These are phyloP conservation scores for Mycena galericulata DNA, from an alignment of 768 basidiomycete species.

Conservation along the genomic window DNA sequence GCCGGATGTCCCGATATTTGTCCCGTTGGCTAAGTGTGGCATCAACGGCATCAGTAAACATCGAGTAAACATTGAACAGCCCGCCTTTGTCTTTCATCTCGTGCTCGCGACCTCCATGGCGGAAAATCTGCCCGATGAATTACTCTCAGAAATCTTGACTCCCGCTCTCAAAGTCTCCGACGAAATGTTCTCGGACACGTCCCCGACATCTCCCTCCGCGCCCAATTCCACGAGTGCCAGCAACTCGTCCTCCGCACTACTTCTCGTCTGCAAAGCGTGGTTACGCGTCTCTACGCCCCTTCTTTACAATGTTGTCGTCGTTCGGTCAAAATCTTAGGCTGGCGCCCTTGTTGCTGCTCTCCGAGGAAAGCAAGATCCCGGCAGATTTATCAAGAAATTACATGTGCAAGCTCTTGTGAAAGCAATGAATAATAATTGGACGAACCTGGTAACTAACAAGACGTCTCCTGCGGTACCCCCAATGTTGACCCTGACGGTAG, in stretches of 20 bases:
- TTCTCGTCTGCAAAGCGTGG: too few relatives aligned
- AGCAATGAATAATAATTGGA: not conserved
- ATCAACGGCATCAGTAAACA: too few relatives aligned
- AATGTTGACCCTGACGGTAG: too few relatives aligned
- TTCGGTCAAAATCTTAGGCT: slow-evolving; percentile 13
- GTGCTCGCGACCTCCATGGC: too few relatives aligned
- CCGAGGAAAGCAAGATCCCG: not conserved
- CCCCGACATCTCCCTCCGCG: not conserved
- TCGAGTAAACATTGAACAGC: too few relatives aligned
- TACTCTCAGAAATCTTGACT: not conserved
- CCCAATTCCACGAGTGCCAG: not conserved
- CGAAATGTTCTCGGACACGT: not conserved
- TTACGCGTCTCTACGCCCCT: too few relatives aligned
- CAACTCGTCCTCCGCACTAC: too few relatives aligned
- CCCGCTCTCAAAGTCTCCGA: not conserved
- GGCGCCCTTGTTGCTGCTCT: not conserved
- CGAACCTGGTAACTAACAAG: not conserved
- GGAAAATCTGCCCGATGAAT: slow-evolving; percentile 5
- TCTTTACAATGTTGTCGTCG: not conserved
- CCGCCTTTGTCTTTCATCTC: too few relatives aligned
- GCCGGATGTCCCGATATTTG: too few relatives aligned
- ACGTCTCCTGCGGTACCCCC: not conserved
- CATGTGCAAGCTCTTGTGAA: not conserved
- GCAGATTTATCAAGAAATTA: slow-evolving; percentile 8
- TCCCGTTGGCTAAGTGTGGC: too few relatives aligned